phyloP scores from a whole-genome alignment of 2,329 filamentous ascomycete species.

The Neonectria coccinea region DNA sequence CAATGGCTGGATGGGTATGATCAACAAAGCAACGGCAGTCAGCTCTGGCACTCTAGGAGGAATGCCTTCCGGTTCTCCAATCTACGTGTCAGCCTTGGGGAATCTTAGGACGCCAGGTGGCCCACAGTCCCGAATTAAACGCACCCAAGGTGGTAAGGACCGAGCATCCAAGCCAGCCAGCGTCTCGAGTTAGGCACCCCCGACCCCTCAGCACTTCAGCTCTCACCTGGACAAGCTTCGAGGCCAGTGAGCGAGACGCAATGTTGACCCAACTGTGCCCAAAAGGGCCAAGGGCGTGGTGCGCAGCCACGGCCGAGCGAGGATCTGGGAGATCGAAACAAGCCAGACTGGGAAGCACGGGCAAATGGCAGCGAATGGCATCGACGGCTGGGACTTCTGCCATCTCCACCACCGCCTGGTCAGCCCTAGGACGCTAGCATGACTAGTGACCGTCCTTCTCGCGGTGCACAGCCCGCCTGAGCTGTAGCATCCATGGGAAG shows the following conservation, averaged over 20 bases:
- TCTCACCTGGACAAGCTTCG: slow-evolving; percentile 15
- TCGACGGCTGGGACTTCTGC: neutral
- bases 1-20: slow-evolving; percentile 4
- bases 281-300: neutral
- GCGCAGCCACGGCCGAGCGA: neutral
- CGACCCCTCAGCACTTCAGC: slow-evolving; percentile 1
- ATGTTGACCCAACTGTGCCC: slow-evolving; percentile 7
- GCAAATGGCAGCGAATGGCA: slow-evolving; percentile 14
- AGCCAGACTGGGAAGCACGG: slow-evolving; percentile 11
- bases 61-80: neutral
- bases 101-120: slow-evolving; percentile 11
- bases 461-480: slow-evolving; percentile 36
- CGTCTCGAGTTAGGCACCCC: slow-evolving; percentile 15
- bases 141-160: slow-evolving; percentile 11
- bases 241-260: neutral
- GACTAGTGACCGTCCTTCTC: neutral
- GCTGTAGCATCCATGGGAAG: slow-evolving; percentile 16
- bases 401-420: slow-evolving; percentile 34
- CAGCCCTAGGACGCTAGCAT: slow-evolving; percentile 44
- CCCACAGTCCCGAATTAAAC: slow-evolving; percentile 29
- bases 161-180: slow-evolving; percentile 9
- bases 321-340: slow-evolving; percentile 7
- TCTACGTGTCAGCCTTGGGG: slow-evolving; percentile 29
- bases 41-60: neutral
- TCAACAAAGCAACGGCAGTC: slow-evolving; percentile 5